Evolutionary conservation across 371 early-diverging fungal species (phyloP).

Genomic region (Batkoa obscura): DNA sequence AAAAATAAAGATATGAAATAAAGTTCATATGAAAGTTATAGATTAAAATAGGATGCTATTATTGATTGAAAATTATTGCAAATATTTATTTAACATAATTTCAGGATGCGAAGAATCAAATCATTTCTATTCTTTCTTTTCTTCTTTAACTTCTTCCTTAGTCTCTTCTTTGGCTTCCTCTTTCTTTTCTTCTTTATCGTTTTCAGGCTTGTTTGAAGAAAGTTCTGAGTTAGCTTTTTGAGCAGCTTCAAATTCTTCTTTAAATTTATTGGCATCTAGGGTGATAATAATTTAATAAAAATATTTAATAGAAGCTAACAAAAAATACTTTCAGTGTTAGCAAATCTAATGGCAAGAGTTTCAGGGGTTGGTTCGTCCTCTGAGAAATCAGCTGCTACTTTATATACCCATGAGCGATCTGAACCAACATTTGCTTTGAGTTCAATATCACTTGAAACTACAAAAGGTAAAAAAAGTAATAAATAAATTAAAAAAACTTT

Average conservation of each 20-base stretch:
- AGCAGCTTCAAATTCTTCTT: constrained; percentile 43
- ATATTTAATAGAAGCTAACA: background rate
- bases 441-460: constrained; percentile 67
- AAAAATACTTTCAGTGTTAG: constrained; percentile 66
- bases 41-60: too few species aligned
- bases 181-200: constrained; percentile 9
- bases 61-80: too few species aligned
- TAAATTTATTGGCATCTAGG: constrained; percentile 30
- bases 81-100: too few species aligned
- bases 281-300: background rate
- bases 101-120: too few species aligned
- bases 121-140: constrained; percentile 11
- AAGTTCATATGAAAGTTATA: too few species aligned
- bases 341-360: constrained; percentile 88
- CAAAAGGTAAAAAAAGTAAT: constrained; percentile 3
- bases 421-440: constrained; percentile 85
- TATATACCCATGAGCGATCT: constrained; percentile 97
- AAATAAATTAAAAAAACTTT: constrained; percentile 9
- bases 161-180: constrained; percentile 8
- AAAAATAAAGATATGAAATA: too few species aligned
- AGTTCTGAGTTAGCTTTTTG: constrained; percentile 26
- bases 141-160: constrained; percentile 8
- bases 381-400: constrained; percentile 65
- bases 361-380: constrained; percentile 72
- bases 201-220: constrained; percentile 6